Percentiles rank a stretch among this genome's conserved stretches.
Evolutionary conservation across 208 protist species (phyloP).

Genomic region (Spongospora subterranea): DNA sequence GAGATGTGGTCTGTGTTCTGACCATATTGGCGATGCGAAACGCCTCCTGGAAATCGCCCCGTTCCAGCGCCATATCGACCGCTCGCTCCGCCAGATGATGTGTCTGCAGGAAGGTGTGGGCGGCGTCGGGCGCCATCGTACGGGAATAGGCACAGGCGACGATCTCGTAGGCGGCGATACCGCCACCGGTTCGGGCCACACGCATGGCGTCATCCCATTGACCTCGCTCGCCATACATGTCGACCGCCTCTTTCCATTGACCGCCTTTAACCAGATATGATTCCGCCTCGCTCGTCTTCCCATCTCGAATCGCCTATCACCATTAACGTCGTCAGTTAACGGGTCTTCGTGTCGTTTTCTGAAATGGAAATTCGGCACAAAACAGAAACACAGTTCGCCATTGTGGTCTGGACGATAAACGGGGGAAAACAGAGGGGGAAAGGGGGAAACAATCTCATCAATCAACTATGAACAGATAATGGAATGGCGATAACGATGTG

Average conservation of each 20-base stretch:
- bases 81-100: not conserved
- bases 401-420: too few relatives aligned
- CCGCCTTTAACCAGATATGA: constrained; percentile 84
- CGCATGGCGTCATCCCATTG: constrained; percentile 96
- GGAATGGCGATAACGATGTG: too few relatives aligned
- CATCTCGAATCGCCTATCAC: not conserved
- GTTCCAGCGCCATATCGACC: constrained; percentile 9
- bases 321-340: not conserved
- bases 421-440: too few relatives aligned
- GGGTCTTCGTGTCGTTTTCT: not conserved
- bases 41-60: constrained; percentile 57
- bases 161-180: constrained; percentile 74
- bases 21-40: constrained; percentile 59
- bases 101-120: constrained; percentile 63
- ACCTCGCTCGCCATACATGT: constrained; percentile 93
- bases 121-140: constrained; percentile 85
- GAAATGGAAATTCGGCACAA: too few relatives aligned
- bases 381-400: too few relatives aligned
- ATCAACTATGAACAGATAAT: too few relatives aligned
- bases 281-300: constrained; percentile 75
- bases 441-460: too few relatives aligned
- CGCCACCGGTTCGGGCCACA: constrained; percentile 92
- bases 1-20: not conserved
- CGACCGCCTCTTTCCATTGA: constrained; percentile 91
- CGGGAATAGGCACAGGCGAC: constrained; percentile 90